phyloP scores from a whole-genome alignment of 176 grass and related monocot species.

The bread wheat (Triticum aestivum) region IWGSC_CS_RefSeq_v2.1 NC_057803.1:724504322-724504821 shows the following conservation, averaged over 20 bases:
- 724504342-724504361: background rate
- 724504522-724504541: conserved; percentile 26
- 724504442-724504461: conserved; percentile 4
- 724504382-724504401: background rate
- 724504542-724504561: conserved; percentile 39
- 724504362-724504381: background rate
- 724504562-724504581: conserved; percentile 31
- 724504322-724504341: too few species aligned
- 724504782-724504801: background rate
- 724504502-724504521: conserved; percentile 36
- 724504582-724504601: background rate
- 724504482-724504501: background rate
- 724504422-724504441: conserved; percentile 4
- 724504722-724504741: too few species aligned
- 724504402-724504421: background rate
- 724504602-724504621: conserved; percentile 25
- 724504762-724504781: too few species aligned
- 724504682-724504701: too few species aligned
- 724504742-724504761: too few species aligned
- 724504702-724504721: too few species aligned
- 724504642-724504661: too few species aligned
- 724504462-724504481: background rate
- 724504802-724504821: background rate
- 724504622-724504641: too few species aligned
- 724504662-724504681: too few species aligned